Conservation (phyloP, 768 basidiomycete species). For the Boletus huronensis region DNA sequence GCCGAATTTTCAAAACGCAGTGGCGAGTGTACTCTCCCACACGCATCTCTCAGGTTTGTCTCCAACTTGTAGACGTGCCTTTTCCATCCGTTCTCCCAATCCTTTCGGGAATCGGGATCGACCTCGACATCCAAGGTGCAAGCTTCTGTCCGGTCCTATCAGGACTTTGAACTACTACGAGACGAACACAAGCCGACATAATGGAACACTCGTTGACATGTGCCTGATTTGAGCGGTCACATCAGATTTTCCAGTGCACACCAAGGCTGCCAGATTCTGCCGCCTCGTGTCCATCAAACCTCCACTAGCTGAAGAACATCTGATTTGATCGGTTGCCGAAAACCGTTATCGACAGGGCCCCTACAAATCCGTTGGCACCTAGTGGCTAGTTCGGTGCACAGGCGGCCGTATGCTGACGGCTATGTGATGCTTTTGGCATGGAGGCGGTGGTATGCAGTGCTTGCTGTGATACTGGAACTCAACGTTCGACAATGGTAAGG, state of each 20-base stretch:
- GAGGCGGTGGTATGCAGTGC: conserved; percentile 15
- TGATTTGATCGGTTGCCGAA: background rate
- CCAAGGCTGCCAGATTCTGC: background rate
- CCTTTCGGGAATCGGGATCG: background rate
- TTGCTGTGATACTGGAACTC: conserved; percentile 11
- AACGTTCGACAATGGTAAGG: background rate
- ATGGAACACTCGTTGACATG: background rate
- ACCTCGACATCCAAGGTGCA: background rate
- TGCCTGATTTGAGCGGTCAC: background rate
- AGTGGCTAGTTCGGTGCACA: background rate
- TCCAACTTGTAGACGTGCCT: background rate
- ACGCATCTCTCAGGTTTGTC: background rate
- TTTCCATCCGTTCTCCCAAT: background rate
- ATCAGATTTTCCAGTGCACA: background rate
- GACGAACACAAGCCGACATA: background rate
- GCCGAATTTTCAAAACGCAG: background rate
- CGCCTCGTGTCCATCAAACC: background rate
- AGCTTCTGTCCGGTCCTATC: background rate
- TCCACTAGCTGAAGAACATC: background rate
- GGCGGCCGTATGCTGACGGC: background rate
- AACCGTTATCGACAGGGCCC: background rate
- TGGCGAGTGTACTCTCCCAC: background rate
- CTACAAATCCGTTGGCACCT: background rate
- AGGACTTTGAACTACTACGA: background rate
- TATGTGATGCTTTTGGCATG: background rate